Conservation (phyloP, 257 asterid species). For the Agastache rugosa region DNA sequence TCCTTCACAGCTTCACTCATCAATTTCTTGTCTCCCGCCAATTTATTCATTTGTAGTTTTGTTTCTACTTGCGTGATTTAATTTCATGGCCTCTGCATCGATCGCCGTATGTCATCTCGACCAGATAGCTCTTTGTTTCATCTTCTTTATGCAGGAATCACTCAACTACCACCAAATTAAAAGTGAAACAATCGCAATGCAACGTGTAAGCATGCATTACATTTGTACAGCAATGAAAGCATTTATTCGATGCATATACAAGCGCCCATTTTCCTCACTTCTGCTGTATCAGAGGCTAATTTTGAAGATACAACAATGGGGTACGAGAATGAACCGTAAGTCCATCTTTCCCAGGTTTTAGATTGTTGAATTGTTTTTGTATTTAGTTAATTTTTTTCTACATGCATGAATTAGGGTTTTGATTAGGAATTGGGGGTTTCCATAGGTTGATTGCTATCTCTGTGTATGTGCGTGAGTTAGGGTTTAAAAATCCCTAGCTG, state of each 20-base stretch:
- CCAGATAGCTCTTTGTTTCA: conserved; percentile 5
- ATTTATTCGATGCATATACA: neutral
- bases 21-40: neutral
- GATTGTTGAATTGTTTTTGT: conserved; percentile 30
- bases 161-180: neutral
- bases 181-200: neutral
- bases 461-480: conserved; percentile 24
- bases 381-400: neutral
- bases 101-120: conserved; percentile 6
- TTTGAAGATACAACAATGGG: conserved; percentile 44
- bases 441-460: conserved; percentile 4
- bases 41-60: neutral
- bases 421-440: conserved; percentile 9
- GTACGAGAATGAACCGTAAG: conserved; percentile 74
- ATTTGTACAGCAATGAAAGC: neutral
- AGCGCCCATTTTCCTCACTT: conserved; percentile 7
- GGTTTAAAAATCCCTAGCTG: conserved; percentile 26
- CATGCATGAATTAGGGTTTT: conserved; percentile 10
- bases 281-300: neutral
- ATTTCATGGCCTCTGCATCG: neutral
- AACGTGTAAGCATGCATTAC: neutral
- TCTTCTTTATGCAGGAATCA: neutral
- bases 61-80: neutral
- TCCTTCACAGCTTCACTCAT: neutral
- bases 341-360: neutral